Base-by-base conservation (phyloP, 1,284 basidiomycete genomes). In the Melampsora americana region DNA sequence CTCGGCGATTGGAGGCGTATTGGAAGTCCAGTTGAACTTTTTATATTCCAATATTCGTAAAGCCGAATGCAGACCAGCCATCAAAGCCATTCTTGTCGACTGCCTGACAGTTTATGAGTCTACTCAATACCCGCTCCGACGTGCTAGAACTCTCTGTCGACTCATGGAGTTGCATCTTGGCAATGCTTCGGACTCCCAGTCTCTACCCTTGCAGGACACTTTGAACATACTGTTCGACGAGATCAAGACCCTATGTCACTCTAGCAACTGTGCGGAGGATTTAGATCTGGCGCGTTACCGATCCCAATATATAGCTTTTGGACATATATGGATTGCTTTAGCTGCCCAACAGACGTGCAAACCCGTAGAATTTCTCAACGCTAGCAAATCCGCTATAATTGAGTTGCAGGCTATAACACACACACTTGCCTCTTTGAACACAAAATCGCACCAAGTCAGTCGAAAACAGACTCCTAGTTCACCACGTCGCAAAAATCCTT, bases 121-220 rank as follows among this genome's bases (percentile, higher is more conserved):
- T 14, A 20, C 18, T 26, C 16, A 30, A 23, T 48, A 76, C 39
- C 73, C 73, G 26, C 44, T 76, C 46, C 73, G 73, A 69, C 56
- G 73, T 42, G 66, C 66, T n/a, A 68, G 73, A 53, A 53, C 59
- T 2, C 32, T 76, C 14, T 59, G 66, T 44, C 53, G 66, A 35
- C 42, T 76, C 26, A 76, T 76, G 73, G 73, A 69, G 50, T 76
- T 65, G 56, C 66, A 69, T 44, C 66, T 76, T 46, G 61, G 72
- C 30, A 74, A 46, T 62, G 56, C 39, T 30, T 18, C 65, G 39
- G 65, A 74, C 18, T 56, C 42, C 20, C 50, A 56, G 64, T 67
- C 72, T 18, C 26, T 28, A 16, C 42, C 64, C n/a, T 56, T 64
- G 35, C 50, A 66, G 32, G 46, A 67, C 30, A 67, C 28, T 23